Conservation (phyloP, 2,329 filamentous ascomycete genomes). For the Plenodomus biglobosus region DNA sequence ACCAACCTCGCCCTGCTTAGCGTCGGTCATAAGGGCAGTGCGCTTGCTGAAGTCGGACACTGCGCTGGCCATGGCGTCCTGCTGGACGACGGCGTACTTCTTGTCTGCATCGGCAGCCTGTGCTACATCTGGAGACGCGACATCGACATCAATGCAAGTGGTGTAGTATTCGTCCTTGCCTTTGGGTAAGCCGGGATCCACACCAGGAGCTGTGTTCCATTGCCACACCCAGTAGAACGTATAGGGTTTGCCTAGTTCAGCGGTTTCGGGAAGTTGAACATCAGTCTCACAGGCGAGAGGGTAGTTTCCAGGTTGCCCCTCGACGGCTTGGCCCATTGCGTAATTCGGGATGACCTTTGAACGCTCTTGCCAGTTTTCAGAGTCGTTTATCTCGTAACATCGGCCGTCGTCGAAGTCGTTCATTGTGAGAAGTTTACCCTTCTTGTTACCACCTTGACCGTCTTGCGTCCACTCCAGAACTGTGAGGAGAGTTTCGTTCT, state of each 20-base stretch:
- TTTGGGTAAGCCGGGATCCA: conserved; percentile 46
- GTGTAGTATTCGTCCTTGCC: conserved; percentile 61
- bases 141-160: conserved; percentile 58
- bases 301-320: conserved; percentile 36
- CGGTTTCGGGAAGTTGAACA: conserved; percentile 69
- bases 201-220: conserved; percentile 58
- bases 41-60: conserved; percentile 45
- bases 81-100: conserved; percentile 39
- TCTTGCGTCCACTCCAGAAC: conserved; percentile 81
- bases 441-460: conserved; percentile 77
- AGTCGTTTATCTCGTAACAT: conserved; percentile 76
- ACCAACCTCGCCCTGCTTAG: conserved; percentile 32
- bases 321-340: conserved; percentile 51
- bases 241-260: conserved; percentile 64
- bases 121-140: conserved; percentile 39
- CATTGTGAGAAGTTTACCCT: conserved; percentile 73
- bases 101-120: conserved; percentile 17
- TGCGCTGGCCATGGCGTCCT: conserved; percentile 47
- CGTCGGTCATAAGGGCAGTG: conserved; percentile 42
- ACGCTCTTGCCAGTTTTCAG: conserved; percentile 60
- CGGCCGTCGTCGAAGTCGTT: conserved; percentile 87
- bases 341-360: conserved; percentile 58
- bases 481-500: conserved; percentile 59
- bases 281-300: conserved; percentile 81
- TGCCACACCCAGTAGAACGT: conserved; percentile 98